phyloP scores from a whole-genome alignment of 257 asterid species.

The Linaria vulgaris region DNA sequence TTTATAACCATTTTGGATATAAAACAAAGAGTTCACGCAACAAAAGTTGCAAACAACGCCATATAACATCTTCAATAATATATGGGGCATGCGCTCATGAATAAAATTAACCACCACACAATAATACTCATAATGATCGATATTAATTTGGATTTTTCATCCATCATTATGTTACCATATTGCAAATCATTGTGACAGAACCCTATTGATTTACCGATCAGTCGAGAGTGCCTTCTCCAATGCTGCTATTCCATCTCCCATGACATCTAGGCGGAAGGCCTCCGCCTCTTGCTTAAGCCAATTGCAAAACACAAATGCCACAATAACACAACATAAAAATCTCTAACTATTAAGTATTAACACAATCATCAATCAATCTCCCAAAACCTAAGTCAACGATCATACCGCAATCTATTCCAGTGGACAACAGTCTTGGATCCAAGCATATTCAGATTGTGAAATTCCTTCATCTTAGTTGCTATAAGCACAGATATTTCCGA shows the following conservation, averaged over 20 bases:
- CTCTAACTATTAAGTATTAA: background rate
- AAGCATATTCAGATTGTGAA: conserved; percentile 81
- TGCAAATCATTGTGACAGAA: conserved; percentile 96
- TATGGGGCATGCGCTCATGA: background rate
- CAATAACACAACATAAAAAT: conserved; percentile 12
- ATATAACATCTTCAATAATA: background rate
- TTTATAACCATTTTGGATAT: background rate
- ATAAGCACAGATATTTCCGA: conserved; percentile 77
- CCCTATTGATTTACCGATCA: conserved; percentile 45
- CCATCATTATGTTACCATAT: conserved; percentile 94
- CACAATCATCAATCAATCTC: background rate
- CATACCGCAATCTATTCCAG: conserved; percentile 76
- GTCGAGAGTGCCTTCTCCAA: conserved; percentile 50
- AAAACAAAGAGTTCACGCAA: conserved; percentile 8
- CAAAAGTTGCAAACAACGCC: background rate
- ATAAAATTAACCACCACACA: conserved; percentile 14
- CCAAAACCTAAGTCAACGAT: background rate
- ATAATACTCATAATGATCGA: conserved; percentile 73
- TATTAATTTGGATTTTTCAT: conserved; percentile 59
- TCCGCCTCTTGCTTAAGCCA: conserved; percentile 62
- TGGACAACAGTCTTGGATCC: conserved; percentile 56
- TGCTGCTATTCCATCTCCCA: conserved; percentile 52
- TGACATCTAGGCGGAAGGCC: conserved; percentile 44
- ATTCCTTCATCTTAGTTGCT: conserved; percentile 81
- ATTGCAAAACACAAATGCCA: conserved; percentile 40